Evolutionary conservation across 108 stramenopile species (phyloP).

Genomic region (Chaetoceros muelleri): DNA sequence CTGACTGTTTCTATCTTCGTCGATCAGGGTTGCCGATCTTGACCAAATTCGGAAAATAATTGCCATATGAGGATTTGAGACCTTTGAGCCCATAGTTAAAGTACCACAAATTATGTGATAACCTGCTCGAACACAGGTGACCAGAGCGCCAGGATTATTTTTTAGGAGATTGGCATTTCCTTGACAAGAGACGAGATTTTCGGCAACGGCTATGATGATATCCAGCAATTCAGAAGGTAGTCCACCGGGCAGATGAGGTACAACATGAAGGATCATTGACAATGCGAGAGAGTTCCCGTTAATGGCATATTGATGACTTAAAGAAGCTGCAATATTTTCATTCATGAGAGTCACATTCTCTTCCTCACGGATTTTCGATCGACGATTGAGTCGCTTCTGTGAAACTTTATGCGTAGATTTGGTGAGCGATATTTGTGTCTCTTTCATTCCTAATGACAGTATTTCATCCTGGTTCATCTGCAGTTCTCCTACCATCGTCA

Average conservation of each 20-base stretch:
- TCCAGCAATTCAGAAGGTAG: slow-evolving; percentile 41
- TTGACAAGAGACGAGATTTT: slow-evolving; percentile 46
- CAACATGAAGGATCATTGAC: slow-evolving; percentile 50
- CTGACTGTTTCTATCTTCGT: slow-evolving; percentile 31
- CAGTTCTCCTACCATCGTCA: slow-evolving; percentile 21
- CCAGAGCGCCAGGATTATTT: slow-evolving; percentile 44
- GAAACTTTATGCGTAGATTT: neutral
- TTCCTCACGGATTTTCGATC: neutral
- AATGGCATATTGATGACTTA: slow-evolving; percentile 49
- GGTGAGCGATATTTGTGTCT: slow-evolving; percentile 22
- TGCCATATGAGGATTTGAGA: slow-evolving; percentile 38
- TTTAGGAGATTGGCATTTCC: slow-evolving; percentile 40
- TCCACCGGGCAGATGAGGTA: slow-evolving; percentile 59
- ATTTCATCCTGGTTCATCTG: slow-evolving; percentile 45
- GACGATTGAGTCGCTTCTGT: neutral
- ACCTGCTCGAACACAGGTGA: slow-evolving; percentile 68
- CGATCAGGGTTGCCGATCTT: slow-evolving; percentile 24
- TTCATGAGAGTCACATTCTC: slow-evolving; percentile 13
- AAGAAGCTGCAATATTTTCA: slow-evolving; percentile 11
- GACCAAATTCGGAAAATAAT: slow-evolving; percentile 58
- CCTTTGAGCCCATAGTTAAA: slow-evolving; percentile 55
- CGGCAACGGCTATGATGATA: slow-evolving; percentile 40
- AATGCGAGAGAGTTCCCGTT: slow-evolving; percentile 65
- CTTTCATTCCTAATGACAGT: slow-evolving; percentile 16
- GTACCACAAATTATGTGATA: slow-evolving; percentile 56